Conservation (phyloP, 805 yeast genomes). For the Saturnispora serradocipensis region DNA sequence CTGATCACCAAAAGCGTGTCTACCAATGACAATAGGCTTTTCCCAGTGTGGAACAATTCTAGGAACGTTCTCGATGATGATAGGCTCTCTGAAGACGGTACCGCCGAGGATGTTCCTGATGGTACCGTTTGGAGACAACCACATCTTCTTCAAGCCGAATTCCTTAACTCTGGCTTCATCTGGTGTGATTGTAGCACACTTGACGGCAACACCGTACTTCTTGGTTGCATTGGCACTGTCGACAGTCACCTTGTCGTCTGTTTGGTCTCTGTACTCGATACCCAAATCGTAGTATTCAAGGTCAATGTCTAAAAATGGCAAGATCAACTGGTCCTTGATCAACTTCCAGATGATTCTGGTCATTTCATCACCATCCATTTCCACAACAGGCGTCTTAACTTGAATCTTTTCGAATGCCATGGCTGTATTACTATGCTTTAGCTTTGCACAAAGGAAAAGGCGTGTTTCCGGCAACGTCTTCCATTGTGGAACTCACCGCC, state of each 20-base stretch:
- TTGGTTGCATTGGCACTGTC: slow-evolving; percentile 88
- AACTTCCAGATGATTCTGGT: slow-evolving; percentile 93
- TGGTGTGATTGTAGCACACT: slow-evolving; percentile 98
- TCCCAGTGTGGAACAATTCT: slow-evolving; percentile 88
- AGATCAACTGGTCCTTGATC: slow-evolving; percentile 76
- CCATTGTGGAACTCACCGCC: not conserved
- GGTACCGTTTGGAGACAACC: slow-evolving; percentile 97
- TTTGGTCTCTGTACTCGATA: slow-evolving; percentile 75
- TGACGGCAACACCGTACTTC: slow-evolving; percentile 86
- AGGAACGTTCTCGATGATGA: slow-evolving; percentile 79
- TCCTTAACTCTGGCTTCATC: slow-evolving; percentile 93
- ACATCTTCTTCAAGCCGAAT: slow-evolving; percentile 87
- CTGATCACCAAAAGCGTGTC: slow-evolving; percentile 97
- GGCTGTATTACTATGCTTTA: not conserved
- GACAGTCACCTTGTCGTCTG: slow-evolving; percentile 78
- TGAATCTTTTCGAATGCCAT: slow-evolving; percentile 45
- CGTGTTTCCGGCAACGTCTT: not conserved
- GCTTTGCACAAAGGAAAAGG: not conserved
- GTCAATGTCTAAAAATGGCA: slow-evolving; percentile 80
- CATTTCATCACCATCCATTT: slow-evolving; percentile 97
- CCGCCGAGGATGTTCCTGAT: slow-evolving; percentile 94
- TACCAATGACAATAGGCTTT: slow-evolving; percentile 90
- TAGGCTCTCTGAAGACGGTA: slow-evolving; percentile 94
- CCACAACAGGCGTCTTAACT: slow-evolving; percentile 86
- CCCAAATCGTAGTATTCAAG: slow-evolving; percentile 89